phyloP scores from a whole-genome alignment of 1,139 yeast genomes.

The Nakaseomyces bracarensis region DNA sequence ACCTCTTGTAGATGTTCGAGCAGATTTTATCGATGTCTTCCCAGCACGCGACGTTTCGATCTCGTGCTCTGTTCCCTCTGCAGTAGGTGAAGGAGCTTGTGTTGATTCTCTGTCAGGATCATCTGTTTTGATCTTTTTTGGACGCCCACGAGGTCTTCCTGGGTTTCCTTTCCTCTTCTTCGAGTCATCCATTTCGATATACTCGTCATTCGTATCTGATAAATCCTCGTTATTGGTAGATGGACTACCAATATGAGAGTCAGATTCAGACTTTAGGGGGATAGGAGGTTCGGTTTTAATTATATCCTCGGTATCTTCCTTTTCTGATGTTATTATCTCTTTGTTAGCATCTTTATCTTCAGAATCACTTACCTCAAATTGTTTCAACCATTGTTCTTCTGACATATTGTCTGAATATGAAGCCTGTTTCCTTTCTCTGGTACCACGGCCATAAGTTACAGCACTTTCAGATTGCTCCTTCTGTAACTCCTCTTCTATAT shows the following conservation, averaged over 20 bases:
- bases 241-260: background rate
- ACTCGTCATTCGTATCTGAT: slow-evolving; percentile 3
- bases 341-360: slow-evolving; percentile 21
- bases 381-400: slow-evolving; percentile 70
- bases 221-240: background rate
- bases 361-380: slow-evolving; percentile 41
- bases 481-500: slow-evolving; percentile 43
- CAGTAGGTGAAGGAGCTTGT: slow-evolving; percentile 5
- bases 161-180: slow-evolving; percentile 15
- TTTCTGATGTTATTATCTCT: slow-evolving; percentile 12
- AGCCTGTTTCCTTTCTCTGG: slow-evolving; percentile 52
- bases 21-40: slow-evolving; percentile 24
- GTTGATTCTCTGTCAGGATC: slow-evolving; percentile 9
- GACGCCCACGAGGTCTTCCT: slow-evolving; percentile 17
- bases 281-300: slow-evolving; percentile 4
- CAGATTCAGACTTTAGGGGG: background rate
- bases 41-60: slow-evolving; percentile 14
- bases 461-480: slow-evolving; percentile 40
- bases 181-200: slow-evolving; percentile 1
- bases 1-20: slow-evolving; percentile 20
- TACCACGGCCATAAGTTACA: slow-evolving; percentile 42
- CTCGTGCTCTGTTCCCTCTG: background rate
- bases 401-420: slow-evolving; percentile 61
- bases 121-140: slow-evolving; percentile 18
- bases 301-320: slow-evolving; percentile 9